A percentile compares a stretch with the other conserved stretches of the same genome.
These are phyloP conservation scores for Microbotryum silenes-acaulis DNA, from an alignment of 1,284 basidiomycete genomes.

Conservation along the genomic window DNA sequence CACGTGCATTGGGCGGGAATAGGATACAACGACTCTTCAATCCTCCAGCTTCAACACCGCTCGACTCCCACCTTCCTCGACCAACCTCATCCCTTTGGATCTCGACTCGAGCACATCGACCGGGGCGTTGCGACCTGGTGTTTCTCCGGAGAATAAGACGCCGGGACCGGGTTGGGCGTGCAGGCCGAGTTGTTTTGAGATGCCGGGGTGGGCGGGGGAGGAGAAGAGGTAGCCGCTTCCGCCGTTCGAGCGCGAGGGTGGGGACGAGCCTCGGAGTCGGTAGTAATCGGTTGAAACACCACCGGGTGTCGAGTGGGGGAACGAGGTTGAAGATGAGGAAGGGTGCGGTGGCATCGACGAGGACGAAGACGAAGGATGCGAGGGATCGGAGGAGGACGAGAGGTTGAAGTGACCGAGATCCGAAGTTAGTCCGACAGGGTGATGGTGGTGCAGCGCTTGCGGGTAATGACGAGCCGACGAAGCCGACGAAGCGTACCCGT, in stretches of 20 bases:
- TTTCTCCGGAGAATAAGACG: conserved; percentile 1
- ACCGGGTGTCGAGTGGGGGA: conserved; percentile 4
- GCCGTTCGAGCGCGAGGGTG: not conserved
- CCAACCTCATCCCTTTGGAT: too few species aligned
- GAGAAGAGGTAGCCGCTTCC: conserved; percentile 18
- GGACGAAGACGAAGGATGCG: conserved; percentile 17
- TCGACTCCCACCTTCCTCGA: too few species aligned
- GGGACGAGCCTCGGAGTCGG: not conserved
- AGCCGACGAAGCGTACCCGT: not conserved
- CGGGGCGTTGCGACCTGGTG: not conserved
- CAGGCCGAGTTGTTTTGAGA: conserved; percentile 24
- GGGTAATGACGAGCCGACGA: conserved; percentile 3
- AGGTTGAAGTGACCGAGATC: conserved; percentile 20
- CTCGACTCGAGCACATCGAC: not conserved
- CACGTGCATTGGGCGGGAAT: too few species aligned
- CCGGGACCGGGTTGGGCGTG: conserved; percentile 27
- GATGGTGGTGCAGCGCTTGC: conserved; percentile 14
- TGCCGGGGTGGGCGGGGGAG: conserved; percentile 24
- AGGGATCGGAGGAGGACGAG: conserved; percentile 8
- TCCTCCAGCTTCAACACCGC: too few species aligned
- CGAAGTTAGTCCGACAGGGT: conserved; percentile 22
- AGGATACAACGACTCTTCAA: too few species aligned
- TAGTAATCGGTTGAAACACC: too few species aligned
- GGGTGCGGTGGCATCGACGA: conserved; percentile 6
- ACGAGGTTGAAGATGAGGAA: conserved; percentile 9